Percentiles rank a stretch among this genome's conserved stretches.
These are phyloP conservation scores for Pneumocystis sp. DNA, from an alignment of 1,139 yeast species.

Conservation along the genomic window DNA sequence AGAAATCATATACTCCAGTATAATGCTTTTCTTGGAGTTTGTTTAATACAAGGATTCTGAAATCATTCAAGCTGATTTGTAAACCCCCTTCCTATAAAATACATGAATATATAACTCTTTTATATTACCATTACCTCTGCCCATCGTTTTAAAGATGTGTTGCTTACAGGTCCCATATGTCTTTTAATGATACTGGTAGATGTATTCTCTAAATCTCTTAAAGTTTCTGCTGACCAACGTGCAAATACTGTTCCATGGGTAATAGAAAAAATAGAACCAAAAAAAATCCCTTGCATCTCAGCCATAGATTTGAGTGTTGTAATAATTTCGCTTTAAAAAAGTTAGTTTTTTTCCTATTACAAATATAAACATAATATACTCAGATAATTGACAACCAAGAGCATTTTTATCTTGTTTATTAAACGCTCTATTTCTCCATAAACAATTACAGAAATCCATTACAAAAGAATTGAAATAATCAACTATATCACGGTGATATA, in stretches of 20 bases:
- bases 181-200: slow-evolving; percentile 22
- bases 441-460: slow-evolving; percentile 43
- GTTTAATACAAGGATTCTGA: slow-evolving; percentile 4
- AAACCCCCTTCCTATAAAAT: slow-evolving; percentile 3
- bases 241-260: slow-evolving; percentile 44
- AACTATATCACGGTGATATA: slow-evolving; percentile 21
- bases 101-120: background rate
- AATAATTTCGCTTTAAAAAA: background rate
- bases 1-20: slow-evolving; percentile 7
- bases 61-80: slow-evolving; percentile 2
- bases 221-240: slow-evolving; percentile 30
- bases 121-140: slow-evolving; percentile 1
- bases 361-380: background rate
- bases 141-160: slow-evolving; percentile 2
- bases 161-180: slow-evolving; percentile 32
- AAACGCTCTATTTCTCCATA: slow-evolving; percentile 46
- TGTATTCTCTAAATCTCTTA: slow-evolving; percentile 36
- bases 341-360: background rate
- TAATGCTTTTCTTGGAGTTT: slow-evolving; percentile 5
- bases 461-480: slow-evolving; percentile 39
- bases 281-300: slow-evolving; percentile 14
- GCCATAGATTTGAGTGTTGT: background rate
- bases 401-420: slow-evolving; percentile 19
- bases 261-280: slow-evolving; percentile 33
- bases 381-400: slow-evolving; percentile 20